phyloP scores from a whole-genome alignment of 495 filamentous ascomycete species.

The Talaromyces thailandensis region DNA sequence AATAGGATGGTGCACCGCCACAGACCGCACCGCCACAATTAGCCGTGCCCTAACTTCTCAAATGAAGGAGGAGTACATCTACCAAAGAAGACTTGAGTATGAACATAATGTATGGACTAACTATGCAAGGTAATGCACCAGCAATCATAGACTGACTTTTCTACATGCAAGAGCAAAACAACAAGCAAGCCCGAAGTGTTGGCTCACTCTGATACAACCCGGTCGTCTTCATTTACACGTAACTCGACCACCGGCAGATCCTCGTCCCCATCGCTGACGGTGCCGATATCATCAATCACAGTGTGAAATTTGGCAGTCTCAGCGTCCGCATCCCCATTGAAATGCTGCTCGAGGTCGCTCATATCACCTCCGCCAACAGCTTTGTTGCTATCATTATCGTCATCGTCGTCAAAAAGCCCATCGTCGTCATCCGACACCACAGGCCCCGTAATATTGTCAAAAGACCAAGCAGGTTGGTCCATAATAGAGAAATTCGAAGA shows the following conservation, averaged over 20 bases:
- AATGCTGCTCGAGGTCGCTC: slow-evolving; percentile 27
- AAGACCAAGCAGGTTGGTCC: slow-evolving; percentile 22
- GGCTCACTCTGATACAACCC: slow-evolving; percentile 16
- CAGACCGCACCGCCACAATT: not conserved
- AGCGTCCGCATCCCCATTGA: slow-evolving; percentile 24
- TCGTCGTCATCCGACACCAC: slow-evolving; percentile 22
- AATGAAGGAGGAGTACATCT: not conserved
- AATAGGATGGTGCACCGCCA: not conserved
- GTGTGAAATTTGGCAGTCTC: slow-evolving; percentile 20
- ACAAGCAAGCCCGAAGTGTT: not conserved
- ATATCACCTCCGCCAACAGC: slow-evolving; percentile 33
- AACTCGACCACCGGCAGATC: slow-evolving; percentile 40
- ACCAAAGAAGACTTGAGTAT: not conserved
- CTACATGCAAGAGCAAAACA: not conserved
- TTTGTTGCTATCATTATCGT: slow-evolving; percentile 33
- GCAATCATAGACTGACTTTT: not conserved
- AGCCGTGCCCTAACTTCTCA: not conserved
- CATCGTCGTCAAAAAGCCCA: slow-evolving; percentile 28
- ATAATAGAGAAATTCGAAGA: not conserved
- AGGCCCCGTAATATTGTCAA: slow-evolving; percentile 22
- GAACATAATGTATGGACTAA: not conserved
- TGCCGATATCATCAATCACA: slow-evolving; percentile 17
- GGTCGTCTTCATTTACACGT: slow-evolving; percentile 30
- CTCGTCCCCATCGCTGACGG: slow-evolving; percentile 24
- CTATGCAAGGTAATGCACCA: not conserved